These are phyloP conservation scores for Pyrenula aspistea DNA, from an alignment of 495 filamentous ascomycete genomes.

Conservation along the genomic window DNA sequence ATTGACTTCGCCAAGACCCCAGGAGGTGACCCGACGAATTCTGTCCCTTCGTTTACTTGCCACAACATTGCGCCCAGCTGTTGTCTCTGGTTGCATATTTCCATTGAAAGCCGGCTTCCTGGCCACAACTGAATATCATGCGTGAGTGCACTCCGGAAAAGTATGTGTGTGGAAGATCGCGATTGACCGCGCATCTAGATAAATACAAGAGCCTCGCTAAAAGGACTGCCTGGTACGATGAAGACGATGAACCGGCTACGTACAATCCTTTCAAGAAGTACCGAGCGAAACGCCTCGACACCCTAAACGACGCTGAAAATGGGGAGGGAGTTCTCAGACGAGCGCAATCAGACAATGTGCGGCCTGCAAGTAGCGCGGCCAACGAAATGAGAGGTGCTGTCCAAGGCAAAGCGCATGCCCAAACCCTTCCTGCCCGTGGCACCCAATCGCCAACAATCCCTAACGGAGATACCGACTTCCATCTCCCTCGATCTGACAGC, in stretches of 20 bases:
- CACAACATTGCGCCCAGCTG: background rate
- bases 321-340: slow-evolving; percentile 10
- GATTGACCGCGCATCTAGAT: slow-evolving; percentile 18
- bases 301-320: slow-evolving; percentile 19
- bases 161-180: too few relatives aligned
- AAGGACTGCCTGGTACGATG: slow-evolving; percentile 33
- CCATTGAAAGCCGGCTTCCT: background rate
- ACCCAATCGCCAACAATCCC: slow-evolving; percentile 10
- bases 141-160: background rate
- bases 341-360: slow-evolving; percentile 15
- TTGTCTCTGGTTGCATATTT: too few relatives aligned
- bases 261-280: slow-evolving; percentile 41
- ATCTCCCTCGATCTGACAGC: background rate
- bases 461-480: slow-evolving; percentile 15
- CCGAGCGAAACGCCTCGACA: slow-evolving; percentile 15
- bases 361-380: slow-evolving; percentile 14
- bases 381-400: slow-evolving; percentile 18
- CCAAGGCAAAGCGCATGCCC: slow-evolving; percentile 14
- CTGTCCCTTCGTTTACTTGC: background rate
- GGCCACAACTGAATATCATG: background rate
- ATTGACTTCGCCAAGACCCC: background rate
- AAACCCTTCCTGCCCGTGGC: slow-evolving; percentile 18
- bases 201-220: slow-evolving; percentile 31
- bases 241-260: slow-evolving; percentile 24
- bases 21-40: background rate